phyloP scores from a whole-genome alignment of 2,329 filamentous ascomycete species.

The Paraphoma sp. region DNA sequence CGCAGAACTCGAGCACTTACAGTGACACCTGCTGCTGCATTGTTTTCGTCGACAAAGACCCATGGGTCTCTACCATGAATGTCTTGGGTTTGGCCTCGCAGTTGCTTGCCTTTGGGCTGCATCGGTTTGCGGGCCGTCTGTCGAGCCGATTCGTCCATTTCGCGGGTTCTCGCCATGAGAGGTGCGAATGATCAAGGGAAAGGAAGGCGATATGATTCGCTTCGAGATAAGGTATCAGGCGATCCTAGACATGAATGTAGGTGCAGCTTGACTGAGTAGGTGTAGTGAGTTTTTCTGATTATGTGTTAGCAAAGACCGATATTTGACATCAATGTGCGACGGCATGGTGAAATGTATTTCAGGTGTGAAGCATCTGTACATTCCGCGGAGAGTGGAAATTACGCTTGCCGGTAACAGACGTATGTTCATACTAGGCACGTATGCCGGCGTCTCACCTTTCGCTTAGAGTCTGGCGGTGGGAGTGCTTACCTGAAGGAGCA shows the following conservation, averaged over 20 bases:
- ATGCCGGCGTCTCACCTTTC: slow-evolving; percentile 9
- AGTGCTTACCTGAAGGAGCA: slow-evolving; percentile 26
- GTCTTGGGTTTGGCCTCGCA: neutral
- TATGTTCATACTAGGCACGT: neutral
- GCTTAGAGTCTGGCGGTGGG: slow-evolving; percentile 14
- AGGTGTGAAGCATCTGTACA: too few species aligned
- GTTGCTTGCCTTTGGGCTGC: neutral
- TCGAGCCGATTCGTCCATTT: neutral
- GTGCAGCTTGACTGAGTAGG: neutral
- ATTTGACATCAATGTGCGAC: neutral
- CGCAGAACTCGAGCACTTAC: slow-evolving; percentile 3
- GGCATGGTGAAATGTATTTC: neutral
- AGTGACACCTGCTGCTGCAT: neutral
- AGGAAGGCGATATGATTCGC: neutral
- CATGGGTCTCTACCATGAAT: slow-evolving; percentile 4
- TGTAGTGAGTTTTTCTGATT: too few species aligned
- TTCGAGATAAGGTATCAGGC: neutral
- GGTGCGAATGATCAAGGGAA: slow-evolving; percentile 8
- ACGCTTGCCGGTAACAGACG: neutral
- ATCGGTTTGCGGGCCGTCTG: neutral
- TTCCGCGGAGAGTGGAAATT: too few species aligned
- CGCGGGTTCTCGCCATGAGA: slow-evolving; percentile 14
- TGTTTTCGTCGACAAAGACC: neutral
- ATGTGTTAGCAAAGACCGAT: neutral
- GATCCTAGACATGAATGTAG: neutral